phyloP scores from a whole-genome alignment of 208 protist species.

The Angomonas ambiguus region DNA sequence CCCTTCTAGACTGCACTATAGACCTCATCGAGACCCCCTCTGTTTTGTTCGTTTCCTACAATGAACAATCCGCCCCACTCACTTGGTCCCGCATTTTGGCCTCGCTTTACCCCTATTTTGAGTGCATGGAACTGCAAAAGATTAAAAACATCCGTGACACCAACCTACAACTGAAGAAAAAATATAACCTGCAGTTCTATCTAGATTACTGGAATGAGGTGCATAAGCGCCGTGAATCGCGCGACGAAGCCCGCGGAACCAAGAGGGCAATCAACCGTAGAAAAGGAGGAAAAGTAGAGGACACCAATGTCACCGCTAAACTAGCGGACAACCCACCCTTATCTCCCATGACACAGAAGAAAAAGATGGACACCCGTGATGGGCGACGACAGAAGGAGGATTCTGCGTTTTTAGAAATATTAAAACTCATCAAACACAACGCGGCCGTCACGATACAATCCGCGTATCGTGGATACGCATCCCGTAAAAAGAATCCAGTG shows the following conservation, averaged over 20 bases:
- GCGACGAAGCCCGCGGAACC: conserved; percentile 20
- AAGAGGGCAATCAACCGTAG: background rate
- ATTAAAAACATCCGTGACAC: conserved; percentile 24
- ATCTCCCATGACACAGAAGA: background rate
- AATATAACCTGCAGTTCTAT: conserved; percentile 33
- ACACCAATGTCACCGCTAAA: background rate
- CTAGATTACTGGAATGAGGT: conserved; percentile 65
- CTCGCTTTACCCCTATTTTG: conserved; percentile 57
- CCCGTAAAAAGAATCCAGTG: background rate
- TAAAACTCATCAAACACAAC: conserved; percentile 29
- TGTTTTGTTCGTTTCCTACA: conserved; percentile 69
- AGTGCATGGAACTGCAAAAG: conserved; percentile 33
- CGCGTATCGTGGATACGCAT: conserved; percentile 36
- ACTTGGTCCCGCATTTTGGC: conserved; percentile 69
- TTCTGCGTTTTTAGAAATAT: conserved; percentile 52
- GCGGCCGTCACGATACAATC: conserved; percentile 72
- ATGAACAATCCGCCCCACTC: conserved; percentile 23
- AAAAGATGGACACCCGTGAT: conserved; percentile 20
- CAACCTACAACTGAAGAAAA: conserved; percentile 22
- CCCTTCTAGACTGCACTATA: background rate
- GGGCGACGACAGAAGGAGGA: conserved; percentile 57
- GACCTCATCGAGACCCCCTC: conserved; percentile 17
- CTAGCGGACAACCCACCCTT: background rate
- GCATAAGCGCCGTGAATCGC: conserved; percentile 36
- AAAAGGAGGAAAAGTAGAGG: background rate